Evolutionary conservation across 2,329 filamentous ascomycete species (phyloP), one percentile per base, ranked within the genome.

Genomic region (Pseudogymnoascus sp.): DNA sequence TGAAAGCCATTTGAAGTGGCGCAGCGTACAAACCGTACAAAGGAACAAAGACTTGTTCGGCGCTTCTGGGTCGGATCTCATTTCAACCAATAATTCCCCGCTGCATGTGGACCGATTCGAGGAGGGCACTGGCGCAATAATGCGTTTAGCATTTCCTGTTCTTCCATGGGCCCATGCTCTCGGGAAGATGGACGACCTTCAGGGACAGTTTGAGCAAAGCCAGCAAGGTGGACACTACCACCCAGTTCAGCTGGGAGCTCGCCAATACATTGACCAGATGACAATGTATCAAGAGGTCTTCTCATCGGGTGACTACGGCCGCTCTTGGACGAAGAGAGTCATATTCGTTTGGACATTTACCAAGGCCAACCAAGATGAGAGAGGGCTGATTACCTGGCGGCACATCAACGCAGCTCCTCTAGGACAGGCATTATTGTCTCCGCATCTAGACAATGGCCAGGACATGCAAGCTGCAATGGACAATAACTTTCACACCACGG

Each of bases 261-360:
- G 82, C 70, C 83, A 86, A 48, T 78, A 86, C 64, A 79, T 87
- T 62, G 78, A 81, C 68, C 81, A 82, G 72, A 84, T 87, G 54
- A 83, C 83, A 72, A 88, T 88, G 85, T 85, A 86, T 72, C 85
- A 88, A 72, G 85, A 88, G 76, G 79, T 88, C 37, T 86, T 82
- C 80, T 87, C 83, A 3, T 75, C 78, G 11, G 74, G 82, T 3
- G 80, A 80, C 5, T 78, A 79, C 64, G 76, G 69, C 39, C 57
- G 61, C 77, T 69, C 69, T 4, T 87, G 84, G 82, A 80, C 77
- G 8, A 81, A 84, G n/a, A 82, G 85, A 61, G 81, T 79, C 36
- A 81, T 87, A 64, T 79, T 88, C 63, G 78, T 88, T 39, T 88
- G 85, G 85, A 84, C 84, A 1, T 88, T 88, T 73, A 79, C 74